Percentiles rank a stretch among this genome's conserved stretches.
Conservation (phyloP, 1,284 basidiomycete species). For the Rugosomyces carneus region DNA sequence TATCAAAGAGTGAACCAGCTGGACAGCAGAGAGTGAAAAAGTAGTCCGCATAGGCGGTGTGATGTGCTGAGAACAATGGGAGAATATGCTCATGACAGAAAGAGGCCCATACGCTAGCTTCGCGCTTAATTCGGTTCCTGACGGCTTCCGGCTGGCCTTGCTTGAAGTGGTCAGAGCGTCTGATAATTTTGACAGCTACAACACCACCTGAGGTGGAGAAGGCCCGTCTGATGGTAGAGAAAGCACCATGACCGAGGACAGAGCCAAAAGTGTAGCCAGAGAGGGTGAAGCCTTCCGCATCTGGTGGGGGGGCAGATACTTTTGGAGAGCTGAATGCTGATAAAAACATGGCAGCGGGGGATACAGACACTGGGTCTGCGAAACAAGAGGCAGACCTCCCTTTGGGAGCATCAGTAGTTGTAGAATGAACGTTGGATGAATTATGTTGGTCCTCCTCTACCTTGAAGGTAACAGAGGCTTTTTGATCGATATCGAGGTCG, state of each 20-base stretch:
- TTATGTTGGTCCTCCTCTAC: slow-evolving; percentile 10
- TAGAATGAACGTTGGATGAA: neutral
- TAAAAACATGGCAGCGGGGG: slow-evolving; percentile 76
- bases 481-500: slow-evolving; percentile 18
- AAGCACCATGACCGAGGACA: slow-evolving; percentile 79
- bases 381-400: slow-evolving; percentile 14
- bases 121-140: slow-evolving; percentile 64
- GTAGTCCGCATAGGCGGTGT: slow-evolving; percentile 68
- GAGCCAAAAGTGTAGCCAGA: slow-evolving; percentile 73
- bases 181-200: slow-evolving; percentile 82
- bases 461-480: slow-evolving; percentile 16
- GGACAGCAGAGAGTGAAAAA: slow-evolving; percentile 82
- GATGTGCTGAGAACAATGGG: slow-evolving; percentile 69
- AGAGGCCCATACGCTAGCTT: slow-evolving; percentile 75
- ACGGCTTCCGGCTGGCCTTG: slow-evolving; percentile 40
- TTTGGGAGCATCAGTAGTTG: neutral
- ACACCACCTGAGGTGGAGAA: slow-evolving; percentile 59
- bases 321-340: slow-evolving; percentile 51
- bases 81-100: slow-evolving; percentile 76
- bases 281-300: slow-evolving; percentile 57
- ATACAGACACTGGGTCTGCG: slow-evolving; percentile 30
- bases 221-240: slow-evolving; percentile 80
- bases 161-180: slow-evolving; percentile 45
- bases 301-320: slow-evolving; percentile 5
- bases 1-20: slow-evolving; percentile 82